Evolutionary conservation across 768 basidiomycete genomes (phyloP).

Genomic region (Mycena polygramma): DNA sequence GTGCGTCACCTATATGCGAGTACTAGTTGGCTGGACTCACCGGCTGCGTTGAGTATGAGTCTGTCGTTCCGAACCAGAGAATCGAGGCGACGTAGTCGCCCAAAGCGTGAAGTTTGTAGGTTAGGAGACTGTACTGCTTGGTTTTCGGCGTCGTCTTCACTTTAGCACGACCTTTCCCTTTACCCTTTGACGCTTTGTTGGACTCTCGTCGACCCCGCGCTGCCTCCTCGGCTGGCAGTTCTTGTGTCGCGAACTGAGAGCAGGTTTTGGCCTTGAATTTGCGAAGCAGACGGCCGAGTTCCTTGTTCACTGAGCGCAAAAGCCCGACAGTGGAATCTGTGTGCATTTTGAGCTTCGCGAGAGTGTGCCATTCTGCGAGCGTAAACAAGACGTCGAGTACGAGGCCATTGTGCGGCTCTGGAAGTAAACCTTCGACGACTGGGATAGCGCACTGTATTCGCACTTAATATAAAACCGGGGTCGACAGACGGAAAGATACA

Average conservation of each 20-base stretch:
- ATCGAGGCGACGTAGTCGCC: conserved; percentile 53
- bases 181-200: conserved; percentile 11
- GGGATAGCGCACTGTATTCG: conserved; percentile 53
- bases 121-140: conserved; percentile 46
- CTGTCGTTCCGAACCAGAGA: conserved; percentile 40
- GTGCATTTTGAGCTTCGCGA: conserved; percentile 51
- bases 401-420: conserved; percentile 40
- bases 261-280: conserved; percentile 46
- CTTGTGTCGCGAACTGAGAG: conserved; percentile 42
- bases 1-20: too few relatives aligned
- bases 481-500: too few relatives aligned
- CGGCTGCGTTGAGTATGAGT: conserved; percentile 54
- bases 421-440: conserved; percentile 51
- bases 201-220: conserved; percentile 43
- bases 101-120: conserved; percentile 56
- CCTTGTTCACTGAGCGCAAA: conserved; percentile 38
- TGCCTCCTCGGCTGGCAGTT: conserved; percentile 54
- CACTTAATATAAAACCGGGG: too few relatives aligned
- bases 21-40: conserved; percentile 40
- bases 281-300: conserved; percentile 46
- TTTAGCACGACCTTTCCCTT: neutral
- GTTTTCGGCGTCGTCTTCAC: conserved; percentile 14
- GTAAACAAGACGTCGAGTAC: conserved; percentile 51
- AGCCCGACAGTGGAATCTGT: conserved; percentile 41
- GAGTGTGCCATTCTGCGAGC: conserved; percentile 48